These are phyloP conservation scores for Myxozyma lipomycoides DNA, from an alignment of 805 yeast genomes.

Conservation along the genomic window DNA sequence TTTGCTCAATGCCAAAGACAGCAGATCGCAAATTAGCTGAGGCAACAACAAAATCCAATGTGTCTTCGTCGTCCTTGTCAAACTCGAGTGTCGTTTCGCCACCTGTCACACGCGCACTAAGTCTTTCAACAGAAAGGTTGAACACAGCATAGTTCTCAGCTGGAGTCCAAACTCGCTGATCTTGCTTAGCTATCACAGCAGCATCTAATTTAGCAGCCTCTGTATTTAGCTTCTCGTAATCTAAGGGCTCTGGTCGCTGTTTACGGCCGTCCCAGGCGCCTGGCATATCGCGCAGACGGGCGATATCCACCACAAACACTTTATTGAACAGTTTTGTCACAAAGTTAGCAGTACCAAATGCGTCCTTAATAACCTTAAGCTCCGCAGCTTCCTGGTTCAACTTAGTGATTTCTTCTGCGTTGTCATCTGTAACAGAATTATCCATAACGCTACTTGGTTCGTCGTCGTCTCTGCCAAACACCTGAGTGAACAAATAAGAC, in stretches of 20 bases:
- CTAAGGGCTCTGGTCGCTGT: slow-evolving; percentile 60
- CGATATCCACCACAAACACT: slow-evolving; percentile 72
- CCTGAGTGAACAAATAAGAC: slow-evolving; percentile 75
- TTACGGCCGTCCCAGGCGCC: slow-evolving; percentile 72
- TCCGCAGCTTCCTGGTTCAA: slow-evolving; percentile 39
- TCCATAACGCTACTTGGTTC: slow-evolving; percentile 62
- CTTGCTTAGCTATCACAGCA: slow-evolving; percentile 38
- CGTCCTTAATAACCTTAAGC: slow-evolving; percentile 34
- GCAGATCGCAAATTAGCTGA: slow-evolving; percentile 74
- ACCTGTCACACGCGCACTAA: slow-evolving; percentile 49
- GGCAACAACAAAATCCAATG: slow-evolving; percentile 80
- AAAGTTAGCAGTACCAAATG: slow-evolving; percentile 38
- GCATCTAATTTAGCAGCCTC: slow-evolving; percentile 13
- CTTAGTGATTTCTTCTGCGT: slow-evolving; percentile 39
- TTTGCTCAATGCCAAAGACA: slow-evolving; percentile 64
- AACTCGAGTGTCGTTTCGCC: slow-evolving; percentile 50
- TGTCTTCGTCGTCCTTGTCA: slow-evolving; percentile 93
- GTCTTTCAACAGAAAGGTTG: slow-evolving; percentile 43
- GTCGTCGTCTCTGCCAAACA: slow-evolving; percentile 51
- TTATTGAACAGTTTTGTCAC: slow-evolving; percentile 36
- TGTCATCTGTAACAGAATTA: slow-evolving; percentile 59
- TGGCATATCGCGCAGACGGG: slow-evolving; percentile 63
- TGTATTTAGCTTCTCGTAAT: slow-evolving; percentile 29
- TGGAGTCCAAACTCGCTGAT: slow-evolving; percentile 53
- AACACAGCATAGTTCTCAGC: slow-evolving; percentile 63